Conservation (phyloP, 257 asterid species). For the Ophiorrhiza pumila region DNA sequence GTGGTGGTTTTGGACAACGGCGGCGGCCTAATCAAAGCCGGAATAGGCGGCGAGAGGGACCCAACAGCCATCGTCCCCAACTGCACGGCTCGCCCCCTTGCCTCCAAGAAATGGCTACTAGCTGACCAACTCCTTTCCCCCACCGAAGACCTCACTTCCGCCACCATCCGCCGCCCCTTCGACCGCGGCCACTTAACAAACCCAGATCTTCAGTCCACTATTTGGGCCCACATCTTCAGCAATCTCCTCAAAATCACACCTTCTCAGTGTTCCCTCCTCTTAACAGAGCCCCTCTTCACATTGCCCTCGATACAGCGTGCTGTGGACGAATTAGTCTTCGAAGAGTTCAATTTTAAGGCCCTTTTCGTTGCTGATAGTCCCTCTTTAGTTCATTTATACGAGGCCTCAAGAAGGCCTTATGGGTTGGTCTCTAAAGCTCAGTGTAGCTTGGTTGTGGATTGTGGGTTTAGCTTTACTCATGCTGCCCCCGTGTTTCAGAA, state of each 20-base stretch:
- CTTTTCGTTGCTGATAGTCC: slow-evolving; percentile 79
- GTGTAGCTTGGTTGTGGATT: slow-evolving; percentile 90
- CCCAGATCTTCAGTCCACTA: slow-evolving; percentile 83
- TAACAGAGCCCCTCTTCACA: slow-evolving; percentile 86
- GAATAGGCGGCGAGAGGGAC: slow-evolving; percentile 83
- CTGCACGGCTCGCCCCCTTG: slow-evolving; percentile 73
- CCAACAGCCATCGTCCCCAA: slow-evolving; percentile 80
- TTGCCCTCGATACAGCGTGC: slow-evolving; percentile 78
- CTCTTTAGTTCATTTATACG: slow-evolving; percentile 79
- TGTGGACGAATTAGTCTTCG: slow-evolving; percentile 76
- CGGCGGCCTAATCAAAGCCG: slow-evolving; percentile 84
- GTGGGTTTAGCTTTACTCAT: slow-evolving; percentile 88
- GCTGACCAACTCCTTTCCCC: slow-evolving; percentile 87
- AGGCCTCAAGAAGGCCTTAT: slow-evolving; percentile 73
- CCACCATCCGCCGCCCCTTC: slow-evolving; percentile 91
- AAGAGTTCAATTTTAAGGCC: slow-evolving; percentile 69
- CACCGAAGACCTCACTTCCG: slow-evolving; percentile 85
- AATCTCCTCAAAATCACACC: slow-evolving; percentile 68
- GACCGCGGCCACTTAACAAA: slow-evolving; percentile 91
- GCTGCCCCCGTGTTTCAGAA: slow-evolving; percentile 94
- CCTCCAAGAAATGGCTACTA: slow-evolving; percentile 84
- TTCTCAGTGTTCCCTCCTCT: slow-evolving; percentile 55
- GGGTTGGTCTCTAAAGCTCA: slow-evolving; percentile 72
- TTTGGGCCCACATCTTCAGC: slow-evolving; percentile 77
- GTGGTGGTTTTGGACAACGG: slow-evolving; percentile 92